A percentile compares a stretch with the other conserved stretches of the same genome.
phyloP scores from a whole-genome alignment of 345 rosid species.

The Sonneratia alba region DNA sequence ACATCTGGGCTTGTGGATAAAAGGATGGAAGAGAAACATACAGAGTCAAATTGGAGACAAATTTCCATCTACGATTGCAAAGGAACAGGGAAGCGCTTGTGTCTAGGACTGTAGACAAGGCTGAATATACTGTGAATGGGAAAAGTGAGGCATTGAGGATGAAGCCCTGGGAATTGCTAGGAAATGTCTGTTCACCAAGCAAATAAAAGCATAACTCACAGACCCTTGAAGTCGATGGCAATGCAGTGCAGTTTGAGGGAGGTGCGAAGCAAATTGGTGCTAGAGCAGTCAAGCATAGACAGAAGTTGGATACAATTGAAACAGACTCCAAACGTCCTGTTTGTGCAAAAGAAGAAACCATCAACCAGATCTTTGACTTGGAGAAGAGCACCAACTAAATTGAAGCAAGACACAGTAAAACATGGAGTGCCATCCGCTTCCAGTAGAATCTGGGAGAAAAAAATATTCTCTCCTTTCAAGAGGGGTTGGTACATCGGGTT shows the following conservation, averaged over 20 bases:
- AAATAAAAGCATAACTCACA: constrained; percentile 36
- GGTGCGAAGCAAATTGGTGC: constrained; percentile 19
- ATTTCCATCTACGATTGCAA: constrained; percentile 31
- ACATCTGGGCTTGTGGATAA: constrained; percentile 26
- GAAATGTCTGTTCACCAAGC: constrained; percentile 50
- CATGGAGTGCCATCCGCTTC: constrained; percentile 23
- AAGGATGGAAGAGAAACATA: constrained; percentile 28
- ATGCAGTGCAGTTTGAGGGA: constrained; percentile 24
- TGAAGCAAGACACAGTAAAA: constrained; percentile 23
- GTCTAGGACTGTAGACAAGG: constrained; percentile 25
- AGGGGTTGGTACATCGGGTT: constrained; percentile 26
- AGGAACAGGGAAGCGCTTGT: constrained; percentile 16
- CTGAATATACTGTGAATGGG: constrained; percentile 24
- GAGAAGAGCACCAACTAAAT: constrained; percentile 33
- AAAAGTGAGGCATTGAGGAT: constrained; percentile 52
- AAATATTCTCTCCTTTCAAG: constrained; percentile 44
- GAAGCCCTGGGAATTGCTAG: constrained; percentile 71
- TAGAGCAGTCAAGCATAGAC: constrained; percentile 29
- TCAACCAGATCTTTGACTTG: constrained; percentile 45
- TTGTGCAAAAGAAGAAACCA: constrained; percentile 34
- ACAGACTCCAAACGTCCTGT: constrained; percentile 63
- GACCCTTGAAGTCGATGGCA: constrained; percentile 25
- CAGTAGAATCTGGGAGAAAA: constrained; percentile 23
- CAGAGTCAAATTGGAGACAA: constrained; percentile 15
- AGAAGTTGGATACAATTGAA: constrained; percentile 69